These are phyloP conservation scores for Silybum marianum DNA, from an alignment of 129 eudicot genomes.

Conservation along the genomic window DNA sequence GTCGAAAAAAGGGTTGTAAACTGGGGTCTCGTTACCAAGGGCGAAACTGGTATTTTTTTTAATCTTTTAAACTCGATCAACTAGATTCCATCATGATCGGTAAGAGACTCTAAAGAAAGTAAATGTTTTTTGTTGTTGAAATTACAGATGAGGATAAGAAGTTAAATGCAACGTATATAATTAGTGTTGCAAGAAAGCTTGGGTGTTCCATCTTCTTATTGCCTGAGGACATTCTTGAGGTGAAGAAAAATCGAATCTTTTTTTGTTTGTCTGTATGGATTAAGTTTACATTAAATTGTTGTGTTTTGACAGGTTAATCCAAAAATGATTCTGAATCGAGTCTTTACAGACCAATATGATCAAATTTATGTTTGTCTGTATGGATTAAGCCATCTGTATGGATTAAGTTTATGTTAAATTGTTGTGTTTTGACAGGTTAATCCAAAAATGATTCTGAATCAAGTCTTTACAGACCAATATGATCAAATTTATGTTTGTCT, in stretches of 20 bases:
- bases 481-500: background rate
- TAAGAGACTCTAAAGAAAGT: background rate
- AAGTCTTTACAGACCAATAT: background rate
- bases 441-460: constrained; percentile 77
- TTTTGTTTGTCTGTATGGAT: background rate
- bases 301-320: constrained; percentile 65
- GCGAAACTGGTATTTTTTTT: constrained; percentile 58
- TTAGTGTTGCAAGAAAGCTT: constrained; percentile 95
- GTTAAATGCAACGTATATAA: constrained; percentile 76
- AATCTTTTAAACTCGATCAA: background rate
- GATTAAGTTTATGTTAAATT: background rate
- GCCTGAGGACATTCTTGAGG: constrained; percentile 96
- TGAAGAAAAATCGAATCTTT: constrained; percentile 16
- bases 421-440: constrained; percentile 49
- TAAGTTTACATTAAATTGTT: background rate
- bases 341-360: background rate
- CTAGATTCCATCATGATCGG: background rate
- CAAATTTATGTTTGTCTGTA: background rate
- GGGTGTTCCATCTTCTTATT: constrained; percentile 90
- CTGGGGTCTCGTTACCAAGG: constrained; percentile 91
- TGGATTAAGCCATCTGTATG: background rate
- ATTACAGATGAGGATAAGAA: constrained; percentile 86
- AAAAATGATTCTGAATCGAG: constrained; percentile 66
- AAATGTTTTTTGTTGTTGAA: background rate
- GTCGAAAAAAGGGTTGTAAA: constrained; percentile 92